phyloP scores from a whole-genome alignment of 2,329 filamentous ascomycete genomes.

The Xylariaceae sp. region DNA sequence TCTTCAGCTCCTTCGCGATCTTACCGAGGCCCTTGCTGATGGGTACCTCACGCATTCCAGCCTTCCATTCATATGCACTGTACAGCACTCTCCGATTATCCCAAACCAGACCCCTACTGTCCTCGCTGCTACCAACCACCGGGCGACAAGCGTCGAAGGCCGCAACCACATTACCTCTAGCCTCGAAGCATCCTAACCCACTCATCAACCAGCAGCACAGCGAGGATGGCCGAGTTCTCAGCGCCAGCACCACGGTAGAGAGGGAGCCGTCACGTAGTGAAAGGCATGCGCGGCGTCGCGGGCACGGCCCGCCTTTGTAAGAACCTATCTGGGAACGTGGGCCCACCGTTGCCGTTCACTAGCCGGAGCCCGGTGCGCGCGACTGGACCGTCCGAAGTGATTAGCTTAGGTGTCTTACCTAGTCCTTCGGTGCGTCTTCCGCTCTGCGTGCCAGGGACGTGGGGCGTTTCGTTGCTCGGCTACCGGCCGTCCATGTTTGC shows the following conservation, averaged over 20 bases:
- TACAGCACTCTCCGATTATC: slow-evolving; percentile 47
- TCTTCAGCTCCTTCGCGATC: slow-evolving; percentile 35
- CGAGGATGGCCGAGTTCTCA: slow-evolving; percentile 42
- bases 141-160: too few species aligned
- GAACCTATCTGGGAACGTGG: too few species aligned
- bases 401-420: too few species aligned
- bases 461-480: slow-evolving; percentile 3
- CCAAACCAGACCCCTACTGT: slow-evolving; percentile 50
- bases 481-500: not conserved
- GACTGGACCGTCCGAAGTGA: slow-evolving; percentile 1
- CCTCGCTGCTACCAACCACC: too few species aligned
- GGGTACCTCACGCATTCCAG: not conserved
- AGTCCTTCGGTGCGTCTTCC: slow-evolving; percentile 2
- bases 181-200: slow-evolving; percentile 45
- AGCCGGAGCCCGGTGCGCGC: slow-evolving; percentile 2
- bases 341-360: too few species aligned
- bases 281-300: slow-evolving; percentile 67
- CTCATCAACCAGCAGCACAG: slow-evolving; percentile 46
- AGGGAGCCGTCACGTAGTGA: too few species aligned
- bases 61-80: slow-evolving; percentile 25
- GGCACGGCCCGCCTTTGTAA: slow-evolving; percentile 50
- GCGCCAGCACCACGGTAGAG: slow-evolving; percentile 61
- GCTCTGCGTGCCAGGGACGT: slow-evolving; percentile 3
- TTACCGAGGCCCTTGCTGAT: slow-evolving; percentile 24
- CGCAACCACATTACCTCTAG: too few species aligned